Evolutionary conservation across 331 rosid species (phyloP), one percentile per base, ranked within the genome.

Genomic region (Acacia pycnantha): DNA sequence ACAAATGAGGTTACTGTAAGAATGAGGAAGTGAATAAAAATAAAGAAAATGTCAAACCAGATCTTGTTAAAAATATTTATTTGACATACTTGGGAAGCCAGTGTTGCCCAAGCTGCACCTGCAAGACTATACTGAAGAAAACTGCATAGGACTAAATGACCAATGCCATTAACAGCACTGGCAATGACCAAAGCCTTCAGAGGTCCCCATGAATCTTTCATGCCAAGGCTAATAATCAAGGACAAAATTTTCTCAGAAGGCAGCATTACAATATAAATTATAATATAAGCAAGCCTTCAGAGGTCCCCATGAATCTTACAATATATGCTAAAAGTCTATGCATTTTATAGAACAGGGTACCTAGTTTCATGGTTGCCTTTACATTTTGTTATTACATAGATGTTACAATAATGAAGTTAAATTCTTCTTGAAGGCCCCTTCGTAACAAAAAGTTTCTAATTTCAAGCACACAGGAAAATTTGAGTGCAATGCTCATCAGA

Each of bases 191-290:
- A 86, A 76, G 96, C 91, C 90, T 88, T 91, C 86, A 93, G 74
- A 65, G 96, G 97, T 82, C 94, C 97, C 96, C 90, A 85, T 1
- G 97, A 93, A 90, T 93, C 96, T 90, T 93, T 93, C 96, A 91
- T 88, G 81, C 96, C 97, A 87, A 93, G 97, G 88, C 97, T 91
- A 76, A 51, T 77, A 68, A 70, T 27, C 80, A 83, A 26, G 26
- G 71, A 16, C 22, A 84, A 26, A 73, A 44, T 13, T 62, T 26
- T 18, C 12, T 76, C 21, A 43, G 9, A 61, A 76, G 59, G 11
- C 71, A 61, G 29, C 33, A 77, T 26, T 24, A 19, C 26, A 33
- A 66, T 33, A 66, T 35, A 35, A 66, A 18, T 35, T 40, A 29
- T 47, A 46, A 14, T 44, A 31, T 50, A 26, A 19, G 12, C 9